Conservation (phyloP, 495 filamentous ascomycete genomes). For the Trichoderma orchidacearum region DNA sequence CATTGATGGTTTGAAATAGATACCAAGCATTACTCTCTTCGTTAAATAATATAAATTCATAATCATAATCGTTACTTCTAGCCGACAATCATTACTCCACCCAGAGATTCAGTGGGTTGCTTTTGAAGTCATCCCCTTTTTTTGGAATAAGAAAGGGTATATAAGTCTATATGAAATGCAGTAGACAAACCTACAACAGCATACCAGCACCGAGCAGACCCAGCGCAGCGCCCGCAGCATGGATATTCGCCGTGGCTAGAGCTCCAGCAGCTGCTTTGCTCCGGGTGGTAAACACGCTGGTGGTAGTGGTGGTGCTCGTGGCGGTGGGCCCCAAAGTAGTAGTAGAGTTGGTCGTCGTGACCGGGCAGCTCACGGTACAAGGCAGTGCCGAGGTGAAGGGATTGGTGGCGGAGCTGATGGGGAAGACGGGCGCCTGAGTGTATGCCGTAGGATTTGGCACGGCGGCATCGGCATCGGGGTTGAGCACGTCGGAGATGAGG, state of each 20-base stretch:
- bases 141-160: background rate
- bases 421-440: conserved; percentile 38
- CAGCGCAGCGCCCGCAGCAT: background rate
- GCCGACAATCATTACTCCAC: too few species aligned
- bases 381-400: conserved; percentile 29
- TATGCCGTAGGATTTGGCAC: conserved; percentile 28
- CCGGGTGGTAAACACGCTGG: background rate
- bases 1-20: too few species aligned
- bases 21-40: too few species aligned
- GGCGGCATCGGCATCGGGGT: conserved; percentile 38
- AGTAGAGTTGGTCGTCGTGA: conserved; percentile 13
- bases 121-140: background rate
- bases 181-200: background rate
- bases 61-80: too few species aligned
- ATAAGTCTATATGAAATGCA: background rate
- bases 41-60: too few species aligned
- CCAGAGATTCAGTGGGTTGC: background rate
- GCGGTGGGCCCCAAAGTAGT: conserved; percentile 4
- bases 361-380: conserved; percentile 12
- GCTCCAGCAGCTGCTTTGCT: background rate
- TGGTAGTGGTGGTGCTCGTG: background rate
- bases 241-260: background rate
- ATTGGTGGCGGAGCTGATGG: conserved; percentile 22
- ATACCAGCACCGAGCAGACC: background rate
- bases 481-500: conserved; percentile 23